phyloP scores from a whole-genome alignment of 2,329 filamentous ascomycete species.

The Coniochaeta sp. region DNA sequence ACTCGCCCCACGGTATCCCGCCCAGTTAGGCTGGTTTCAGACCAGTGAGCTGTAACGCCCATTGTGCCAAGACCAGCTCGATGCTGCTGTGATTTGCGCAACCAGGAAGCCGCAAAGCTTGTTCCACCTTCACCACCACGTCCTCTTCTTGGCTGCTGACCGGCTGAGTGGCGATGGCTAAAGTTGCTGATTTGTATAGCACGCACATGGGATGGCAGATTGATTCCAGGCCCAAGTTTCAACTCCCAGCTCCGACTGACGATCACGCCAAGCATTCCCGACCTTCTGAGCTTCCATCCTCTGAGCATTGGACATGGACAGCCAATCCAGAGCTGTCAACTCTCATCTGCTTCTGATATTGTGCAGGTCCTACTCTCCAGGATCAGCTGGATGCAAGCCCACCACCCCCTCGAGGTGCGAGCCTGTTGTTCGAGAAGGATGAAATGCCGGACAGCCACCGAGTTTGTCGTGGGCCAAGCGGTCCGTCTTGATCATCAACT shows the following conservation, averaged over 20 bases:
- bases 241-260: constrained; percentile 5
- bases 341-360: not conserved
- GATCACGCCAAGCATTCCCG: constrained; percentile 10
- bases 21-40: not conserved
- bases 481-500: not conserved
- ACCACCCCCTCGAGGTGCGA: not conserved
- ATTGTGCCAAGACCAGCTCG: not conserved
- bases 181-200: not conserved
- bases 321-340: not conserved
- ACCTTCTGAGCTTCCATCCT: not conserved
- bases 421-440: not conserved
- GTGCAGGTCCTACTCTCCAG: not conserved
- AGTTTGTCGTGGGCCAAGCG: not conserved
- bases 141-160: not conserved
- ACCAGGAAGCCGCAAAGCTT: constrained; percentile 2
- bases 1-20: not conserved
- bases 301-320: not conserved
- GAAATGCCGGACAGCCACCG: not conserved
- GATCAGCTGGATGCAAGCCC: not conserved
- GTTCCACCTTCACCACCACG: not conserved
- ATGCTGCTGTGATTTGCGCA: not conserved
- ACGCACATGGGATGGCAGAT: not conserved
- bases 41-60: not conserved
- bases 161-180: not conserved
- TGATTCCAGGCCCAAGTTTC: constrained; percentile 5